Evolutionary conservation across 768 basidiomycete species (phyloP), one percentile per base, ranked within the genome.

Genomic region (Cystobasidium ongulense): DNA sequence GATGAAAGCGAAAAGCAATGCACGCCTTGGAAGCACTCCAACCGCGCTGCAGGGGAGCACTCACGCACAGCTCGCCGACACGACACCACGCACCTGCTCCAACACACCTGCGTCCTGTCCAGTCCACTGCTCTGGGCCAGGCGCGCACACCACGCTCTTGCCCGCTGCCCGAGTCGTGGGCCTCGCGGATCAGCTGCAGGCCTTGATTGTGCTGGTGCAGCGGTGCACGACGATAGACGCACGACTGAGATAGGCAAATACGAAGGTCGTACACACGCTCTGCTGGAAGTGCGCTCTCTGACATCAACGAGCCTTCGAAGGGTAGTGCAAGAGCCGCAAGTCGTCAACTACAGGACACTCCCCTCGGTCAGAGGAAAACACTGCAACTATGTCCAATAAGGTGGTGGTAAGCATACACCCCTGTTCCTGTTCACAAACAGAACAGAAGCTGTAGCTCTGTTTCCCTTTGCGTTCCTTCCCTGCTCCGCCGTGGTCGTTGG

Each of bases 351-450:
- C 46, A 50, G 39, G 18, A 7, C 7, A 38, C 35, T 21, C 62
- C n/a, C 11, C 10, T 4, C 1, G 31, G 33, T n/a, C 33, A 1
- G 29, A 23, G 1, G 15, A 31, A n/a, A 27, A n/a, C 21, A 53
- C 62, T 27, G 17, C 33, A 41, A 31, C 36, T 27, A 73, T 73
- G 76, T 74, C 73, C 27, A 77, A 74, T 62, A 74, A 70, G 39
- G 72, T 23, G 25, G 71, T 74, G 43, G 63, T 75, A 54, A 75
- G 75, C 54, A 61, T 61, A 31, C 66, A 38, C 25, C 5, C 21
- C 66, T 68, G n/a, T n/a, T 54, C 25, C 27, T 68, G 41, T 68
- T 27, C 46, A 7, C 17, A 46, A 41, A 23, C 62, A 31, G 63
- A 33, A n/a, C 8, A 17, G 31, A 21, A 33, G 23, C 27, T 57